Percentiles rank a stretch among this genome's conserved stretches.
Conservation (phyloP, 768 basidiomycete species). For the Lactarius sanguifluus region DNA sequence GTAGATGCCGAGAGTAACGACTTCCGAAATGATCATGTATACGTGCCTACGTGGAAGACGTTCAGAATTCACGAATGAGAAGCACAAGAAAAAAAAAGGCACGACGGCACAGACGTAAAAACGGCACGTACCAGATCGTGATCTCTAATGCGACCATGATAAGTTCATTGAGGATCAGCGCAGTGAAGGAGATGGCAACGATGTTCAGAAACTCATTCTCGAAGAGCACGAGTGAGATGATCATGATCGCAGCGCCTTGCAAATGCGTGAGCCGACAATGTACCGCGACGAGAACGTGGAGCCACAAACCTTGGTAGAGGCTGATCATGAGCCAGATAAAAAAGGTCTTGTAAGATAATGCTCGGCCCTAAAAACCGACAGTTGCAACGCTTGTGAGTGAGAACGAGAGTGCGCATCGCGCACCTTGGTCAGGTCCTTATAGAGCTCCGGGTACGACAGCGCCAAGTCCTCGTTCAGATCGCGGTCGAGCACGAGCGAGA, state of each 20-base stretch:
- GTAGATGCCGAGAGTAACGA: constrained; percentile 87
- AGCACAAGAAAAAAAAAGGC: neutral
- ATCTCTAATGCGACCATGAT: constrained; percentile 99
- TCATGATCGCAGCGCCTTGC: constrained; percentile 95
- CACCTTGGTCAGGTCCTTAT: constrained; percentile 97
- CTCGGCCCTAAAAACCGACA: constrained; percentile 67
- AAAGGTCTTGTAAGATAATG: constrained; percentile 96
- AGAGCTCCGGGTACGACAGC: constrained; percentile 93
- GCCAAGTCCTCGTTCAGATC: constrained; percentile 97
- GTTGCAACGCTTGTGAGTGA: constrained; percentile 2
- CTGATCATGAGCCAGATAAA: constrained; percentile 98
- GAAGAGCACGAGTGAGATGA: constrained; percentile 92
- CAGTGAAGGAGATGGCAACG: constrained; percentile 97
- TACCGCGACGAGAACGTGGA: neutral
- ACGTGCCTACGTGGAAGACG: constrained; percentile 60
- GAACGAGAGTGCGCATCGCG: neutral
- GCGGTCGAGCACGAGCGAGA: constrained; percentile 92
- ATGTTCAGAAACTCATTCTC: constrained; percentile 98
- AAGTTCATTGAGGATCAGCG: constrained; percentile 92
- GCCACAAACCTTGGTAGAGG: constrained; percentile 80
- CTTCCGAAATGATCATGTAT: constrained; percentile 92
- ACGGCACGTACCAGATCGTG: constrained; percentile 74
- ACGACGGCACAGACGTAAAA: neutral
- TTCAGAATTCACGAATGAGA: constrained; percentile 7
- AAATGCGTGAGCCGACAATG: constrained; percentile 26